Percentiles rank a stretch among this genome's conserved stretches.
Conservation (phyloP, 305 asterid species). For the Andrographis paniculata region DNA sequence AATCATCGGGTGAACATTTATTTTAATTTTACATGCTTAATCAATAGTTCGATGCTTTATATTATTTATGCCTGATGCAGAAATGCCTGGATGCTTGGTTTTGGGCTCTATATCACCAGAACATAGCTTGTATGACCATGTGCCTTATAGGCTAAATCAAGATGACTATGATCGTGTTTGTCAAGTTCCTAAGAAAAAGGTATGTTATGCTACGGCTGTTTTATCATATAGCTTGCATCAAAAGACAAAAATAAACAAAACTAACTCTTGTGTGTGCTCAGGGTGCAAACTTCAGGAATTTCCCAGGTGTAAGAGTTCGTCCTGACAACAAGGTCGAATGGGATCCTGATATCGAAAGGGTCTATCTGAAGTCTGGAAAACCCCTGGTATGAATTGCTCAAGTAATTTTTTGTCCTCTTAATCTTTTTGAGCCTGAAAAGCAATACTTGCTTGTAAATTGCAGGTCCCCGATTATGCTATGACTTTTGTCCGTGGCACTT, state of each 20-base stretch:
- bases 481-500: conserved; percentile 36
- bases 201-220: background rate
- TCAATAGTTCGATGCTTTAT: background rate
- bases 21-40: background rate
- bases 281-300: conserved; percentile 75
- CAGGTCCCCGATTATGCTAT: conserved; percentile 82
- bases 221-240: background rate
- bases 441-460: background rate
- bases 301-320: conserved; percentile 54
- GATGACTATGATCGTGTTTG: conserved; percentile 64
- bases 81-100: conserved; percentile 43
- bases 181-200: conserved; percentile 53
- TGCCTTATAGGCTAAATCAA: conserved; percentile 37
- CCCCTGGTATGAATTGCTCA: conserved; percentile 52
- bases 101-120: conserved; percentile 9
- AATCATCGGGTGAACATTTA: too few species aligned
- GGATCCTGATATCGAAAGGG: conserved; percentile 46
- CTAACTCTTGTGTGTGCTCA: conserved; percentile 12
- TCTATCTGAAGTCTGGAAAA: conserved; percentile 50
- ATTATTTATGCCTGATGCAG: conserved; percentile 22
- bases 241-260: background rate
- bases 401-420: background rate
- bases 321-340: conserved; percentile 58
- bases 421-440: background rate
- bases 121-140: conserved; percentile 49